Evolutionary conservation across 345 rosid genomes (phyloP).

Genomic region (Eucalyptus regnans): DNA sequence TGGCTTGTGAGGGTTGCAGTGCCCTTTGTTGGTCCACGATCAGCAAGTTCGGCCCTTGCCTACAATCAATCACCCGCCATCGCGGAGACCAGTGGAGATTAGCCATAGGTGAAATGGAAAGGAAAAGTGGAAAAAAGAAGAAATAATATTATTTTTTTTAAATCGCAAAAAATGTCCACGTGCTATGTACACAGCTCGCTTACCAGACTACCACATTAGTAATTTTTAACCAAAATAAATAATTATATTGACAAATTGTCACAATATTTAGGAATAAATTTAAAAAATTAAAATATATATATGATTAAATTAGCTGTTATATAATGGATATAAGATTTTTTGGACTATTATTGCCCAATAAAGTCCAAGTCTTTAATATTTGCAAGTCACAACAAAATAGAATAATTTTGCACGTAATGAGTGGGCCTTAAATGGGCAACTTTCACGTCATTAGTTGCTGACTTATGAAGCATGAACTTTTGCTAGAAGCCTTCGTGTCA

Average conservation of each 20-base stretch:
- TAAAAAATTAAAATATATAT: neutral
- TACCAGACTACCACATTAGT: rapidly evolving
- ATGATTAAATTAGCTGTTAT: rapidly evolving
- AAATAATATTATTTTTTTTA: too few relatives aligned
- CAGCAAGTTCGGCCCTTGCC: too few relatives aligned
- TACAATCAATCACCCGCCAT: neutral
- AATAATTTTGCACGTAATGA: neutral
- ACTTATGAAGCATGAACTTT: too few relatives aligned
- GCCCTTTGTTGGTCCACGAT: too few relatives aligned
- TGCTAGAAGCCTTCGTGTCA: rapidly evolving
- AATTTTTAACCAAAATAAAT: neutral
- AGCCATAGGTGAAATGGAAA: neutral
- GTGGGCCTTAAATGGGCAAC: neutral
- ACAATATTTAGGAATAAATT: neutral
- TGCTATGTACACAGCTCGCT: neutral
- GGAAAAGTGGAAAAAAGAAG: too few relatives aligned
- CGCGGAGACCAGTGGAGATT: rapidly evolving
- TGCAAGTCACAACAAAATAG: neutral
- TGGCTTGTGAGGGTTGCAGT: too few relatives aligned
- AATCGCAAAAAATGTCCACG: rapidly evolving
- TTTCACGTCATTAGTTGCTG: neutral
- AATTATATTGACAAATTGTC: neutral
- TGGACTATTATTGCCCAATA: neutral
- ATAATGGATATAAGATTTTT: neutral
- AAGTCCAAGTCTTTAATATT: neutral